These are phyloP conservation scores for Coemansia sp. DNA, from an alignment of 192 early-diverging fungal genomes.

Conservation along the genomic window DNA sequence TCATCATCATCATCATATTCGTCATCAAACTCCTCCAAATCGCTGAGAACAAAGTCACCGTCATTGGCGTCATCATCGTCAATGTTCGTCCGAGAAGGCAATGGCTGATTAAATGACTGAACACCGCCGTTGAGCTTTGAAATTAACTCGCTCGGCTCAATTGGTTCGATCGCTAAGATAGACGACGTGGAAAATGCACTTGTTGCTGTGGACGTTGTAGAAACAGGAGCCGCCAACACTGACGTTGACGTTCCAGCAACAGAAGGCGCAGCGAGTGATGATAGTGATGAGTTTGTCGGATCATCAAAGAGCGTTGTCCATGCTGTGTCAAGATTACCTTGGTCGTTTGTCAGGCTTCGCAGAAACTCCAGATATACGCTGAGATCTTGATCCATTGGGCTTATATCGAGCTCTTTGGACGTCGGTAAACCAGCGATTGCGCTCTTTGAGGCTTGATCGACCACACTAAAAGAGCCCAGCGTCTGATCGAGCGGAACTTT, in stretches of 20 bases:
- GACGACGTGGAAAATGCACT: neutral
- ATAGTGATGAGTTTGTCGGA: conserved; percentile 1
- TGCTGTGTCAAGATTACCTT: conserved; percentile 22
- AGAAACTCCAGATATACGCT: conserved; percentile 46
- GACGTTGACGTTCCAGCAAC: conserved; percentile 3
- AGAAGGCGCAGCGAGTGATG: neutral
- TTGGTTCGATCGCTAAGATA: neutral
- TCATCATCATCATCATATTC: conserved; percentile 46
- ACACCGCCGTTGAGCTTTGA: neutral
- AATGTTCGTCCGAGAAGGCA: neutral
- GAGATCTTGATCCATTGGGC: conserved; percentile 38
- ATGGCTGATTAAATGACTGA: neutral
- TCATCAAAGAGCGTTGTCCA: conserved; percentile 42
- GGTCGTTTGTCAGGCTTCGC: conserved; percentile 37
- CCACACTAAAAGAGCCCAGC: neutral
- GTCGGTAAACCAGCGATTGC: neutral
- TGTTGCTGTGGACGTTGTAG: neutral
- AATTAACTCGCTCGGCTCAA: neutral
- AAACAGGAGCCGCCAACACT: neutral
- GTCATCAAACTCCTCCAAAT: conserved; percentile 35
- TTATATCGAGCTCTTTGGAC: neutral
- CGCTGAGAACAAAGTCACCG: conserved; percentile 51
- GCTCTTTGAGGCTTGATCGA: neutral
- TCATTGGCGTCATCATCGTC: conserved; percentile 54
- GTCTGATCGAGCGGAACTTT: neutral